Base-by-base conservation (phyloP, 495 filamentous ascomycete genomes). In the Aspergillus panamensis region DNA sequence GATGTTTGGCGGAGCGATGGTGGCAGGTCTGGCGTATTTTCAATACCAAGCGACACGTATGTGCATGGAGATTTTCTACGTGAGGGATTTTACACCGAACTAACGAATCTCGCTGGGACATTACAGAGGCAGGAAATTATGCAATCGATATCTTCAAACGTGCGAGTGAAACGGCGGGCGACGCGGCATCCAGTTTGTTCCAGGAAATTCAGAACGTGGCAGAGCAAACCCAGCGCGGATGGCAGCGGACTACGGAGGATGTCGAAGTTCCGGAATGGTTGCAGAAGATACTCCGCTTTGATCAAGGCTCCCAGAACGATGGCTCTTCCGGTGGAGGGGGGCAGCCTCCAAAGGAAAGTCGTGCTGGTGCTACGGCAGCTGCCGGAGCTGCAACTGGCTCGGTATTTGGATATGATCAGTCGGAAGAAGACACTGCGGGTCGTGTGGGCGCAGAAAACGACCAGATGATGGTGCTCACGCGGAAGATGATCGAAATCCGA, bases 401-500 rank as follows among this genome's bases (percentile, higher is more conserved):
- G 12, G 90, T 90, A 3, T 91, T 92, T 68, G 93, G 86, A 31
- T 90, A 89, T 63, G 83, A 88, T 32, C 74, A 86, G 58, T 80
- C 84, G 3, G 77, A 84, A 9, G 91, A 96, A 25, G 81, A 89
- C 0, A 75, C 88, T 21, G 73, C 73, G 21, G 83, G 82, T 39
- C 80, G 81, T 48, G 80, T 89, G 62, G 74, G 76, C 53, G 89
- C 92, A 5, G 84, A 87, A 65, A 93, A 99, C 66, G 94, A 99
- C 66, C 94, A 99, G 71, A 99, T 99, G 93, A 99, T 99, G 94
- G 77, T 96, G 62, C 78, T 99, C 70, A 99, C 94, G 0, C 92
- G 92, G 75, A 96, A 96, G 73, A 99, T 99, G 94, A 99, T 99
- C 66, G 93, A 99, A 70, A 97, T 99, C 51, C 78, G 95, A 59